Evolutionary conservation across 2,329 filamentous ascomycete species (phyloP).

Genomic region (Calonectria fujianensis): DNA sequence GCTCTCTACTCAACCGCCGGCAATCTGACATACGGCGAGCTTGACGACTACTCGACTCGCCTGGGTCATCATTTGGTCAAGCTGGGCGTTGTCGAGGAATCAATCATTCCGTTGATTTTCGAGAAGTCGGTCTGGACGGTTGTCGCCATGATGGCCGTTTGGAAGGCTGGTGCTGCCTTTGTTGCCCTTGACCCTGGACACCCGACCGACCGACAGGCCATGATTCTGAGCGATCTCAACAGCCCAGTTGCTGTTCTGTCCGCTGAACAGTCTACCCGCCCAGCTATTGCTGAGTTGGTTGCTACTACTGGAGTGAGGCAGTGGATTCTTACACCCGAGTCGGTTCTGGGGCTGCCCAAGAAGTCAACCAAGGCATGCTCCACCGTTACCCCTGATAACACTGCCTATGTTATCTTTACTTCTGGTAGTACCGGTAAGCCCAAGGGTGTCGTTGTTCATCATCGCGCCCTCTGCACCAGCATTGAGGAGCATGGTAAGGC

Average conservation of each 20-base stretch:
- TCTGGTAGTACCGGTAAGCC: constrained; percentile 49
- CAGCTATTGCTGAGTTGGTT: constrained; percentile 4
- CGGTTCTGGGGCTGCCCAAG: constrained; percentile 11
- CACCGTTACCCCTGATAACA: not conserved
- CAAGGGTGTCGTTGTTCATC: constrained; percentile 47
- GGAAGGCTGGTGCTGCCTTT: constrained; percentile 27
- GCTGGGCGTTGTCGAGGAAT: not conserved
- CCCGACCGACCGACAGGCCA: not conserved
- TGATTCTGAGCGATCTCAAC: constrained; percentile 3
- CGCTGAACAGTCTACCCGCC: constrained; percentile 3
- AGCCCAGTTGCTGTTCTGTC: constrained; percentile 18
- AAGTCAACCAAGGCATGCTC: constrained; percentile 1
- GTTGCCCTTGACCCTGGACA: constrained; percentile 27
- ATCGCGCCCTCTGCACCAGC: constrained; percentile 41
- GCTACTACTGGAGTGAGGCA: constrained; percentile 14
- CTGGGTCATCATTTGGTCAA: constrained; percentile 7
- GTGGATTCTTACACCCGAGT: constrained; percentile 20
- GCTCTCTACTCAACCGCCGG: constrained; percentile 13
- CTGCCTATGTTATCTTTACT: constrained; percentile 49
- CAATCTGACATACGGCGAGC: constrained; percentile 13
- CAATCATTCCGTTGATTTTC: constrained; percentile 5
- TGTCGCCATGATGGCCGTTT: constrained; percentile 29
- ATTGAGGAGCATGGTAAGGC: constrained; percentile 2
- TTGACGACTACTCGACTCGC: constrained; percentile 12
- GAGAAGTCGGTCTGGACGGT: constrained; percentile 29